Base-by-base conservation (phyloP, 2,329 filamentous ascomycete genomes). In the Sporothrix variecibatus region DNA sequence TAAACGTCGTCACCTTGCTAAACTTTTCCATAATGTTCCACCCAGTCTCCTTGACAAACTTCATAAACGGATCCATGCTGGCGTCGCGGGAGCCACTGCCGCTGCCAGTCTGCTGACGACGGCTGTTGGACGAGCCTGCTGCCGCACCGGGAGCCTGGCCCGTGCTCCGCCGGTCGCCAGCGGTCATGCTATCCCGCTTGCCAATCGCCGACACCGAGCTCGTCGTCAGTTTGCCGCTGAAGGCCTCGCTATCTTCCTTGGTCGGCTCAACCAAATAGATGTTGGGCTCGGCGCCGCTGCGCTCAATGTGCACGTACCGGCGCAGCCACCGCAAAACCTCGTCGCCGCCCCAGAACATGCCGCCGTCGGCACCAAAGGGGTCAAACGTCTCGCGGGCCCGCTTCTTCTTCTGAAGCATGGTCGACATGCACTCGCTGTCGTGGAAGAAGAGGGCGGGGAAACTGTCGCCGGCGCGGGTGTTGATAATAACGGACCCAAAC, bases 1-100 rank as follows among this genome's bases (percentile, higher is more conserved):
- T 98, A 79, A 99, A 98, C 0, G 94, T 98, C 0, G 96, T 99
- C 65, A 99, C 96, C 81, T 97, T 96, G 83, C 94, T 97, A 79
- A 99, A 93, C 82, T 97, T 96, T 82, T 99, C 96, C 84, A 99
- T 89, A 73, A 99, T 91, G 77, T 94, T 98, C 96, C 96, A 99
- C 46, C 95, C 90, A 0, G 95, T 94, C 81, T 98, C 95, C 81
- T 98, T 98, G 77, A 98, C 87, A 64, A 95, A 93, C 82, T 97
- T 98, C 77, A 93, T 93, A 68, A 99, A 90, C 0, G 95, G 95
- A 79, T 99, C 95, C 93, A 97, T 97, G 69, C 90, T 89, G 1
- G 90, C 93, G 78, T 95, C 93, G 84, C 20, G 84, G 76, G 40
- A 28, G 23, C 56, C 56, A 60, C 17, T 40, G 9, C 40, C 74